Conservation (phyloP, 768 basidiomycete genomes). For the Glaciozyma martinii region DNA sequence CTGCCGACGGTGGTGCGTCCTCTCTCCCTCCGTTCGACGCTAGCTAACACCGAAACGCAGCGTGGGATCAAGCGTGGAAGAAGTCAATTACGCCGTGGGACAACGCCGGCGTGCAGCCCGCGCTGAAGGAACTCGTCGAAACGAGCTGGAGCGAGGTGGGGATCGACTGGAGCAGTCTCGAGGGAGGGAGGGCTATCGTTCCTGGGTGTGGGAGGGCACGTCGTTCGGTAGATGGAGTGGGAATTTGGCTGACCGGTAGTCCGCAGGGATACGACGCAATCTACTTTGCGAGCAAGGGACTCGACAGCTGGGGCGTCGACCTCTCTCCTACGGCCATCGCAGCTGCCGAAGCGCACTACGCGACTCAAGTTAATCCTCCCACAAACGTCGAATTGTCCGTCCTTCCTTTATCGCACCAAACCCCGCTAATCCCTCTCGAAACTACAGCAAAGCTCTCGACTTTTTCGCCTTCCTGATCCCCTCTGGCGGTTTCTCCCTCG, state of each 20-base stretch:
- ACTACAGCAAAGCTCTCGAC: constrained; percentile 44
- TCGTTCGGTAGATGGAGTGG: neutral
- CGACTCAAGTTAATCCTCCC: neutral
- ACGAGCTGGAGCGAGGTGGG: constrained; percentile 35
- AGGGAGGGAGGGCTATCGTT: constrained; percentile 45
- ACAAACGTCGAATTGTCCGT: constrained; percentile 12
- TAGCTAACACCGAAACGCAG: neutral
- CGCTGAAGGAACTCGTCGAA: constrained; percentile 50
- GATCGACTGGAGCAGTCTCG: constrained; percentile 45
- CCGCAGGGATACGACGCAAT: constrained; percentile 55
- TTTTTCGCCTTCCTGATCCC: constrained; percentile 50
- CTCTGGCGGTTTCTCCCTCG: constrained; percentile 46
- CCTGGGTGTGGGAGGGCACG: constrained; percentile 53
- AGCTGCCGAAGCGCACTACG: constrained; percentile 44
- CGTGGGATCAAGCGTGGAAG: constrained; percentile 41
- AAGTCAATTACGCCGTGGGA: constrained; percentile 58
- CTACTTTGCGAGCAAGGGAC: constrained; percentile 49
- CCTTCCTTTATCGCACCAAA: neutral
- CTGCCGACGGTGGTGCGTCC: neutral
- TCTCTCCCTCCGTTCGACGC: neutral
- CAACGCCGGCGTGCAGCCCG: constrained; percentile 45
- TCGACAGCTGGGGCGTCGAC: constrained; percentile 51
- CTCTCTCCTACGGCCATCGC: constrained; percentile 51
- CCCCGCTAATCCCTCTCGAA: neutral
- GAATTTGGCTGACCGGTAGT: neutral